phyloP scores from a whole-genome alignment of 192 early-diverging fungal species.

The Phlyctochytrium arcticum region DNA sequence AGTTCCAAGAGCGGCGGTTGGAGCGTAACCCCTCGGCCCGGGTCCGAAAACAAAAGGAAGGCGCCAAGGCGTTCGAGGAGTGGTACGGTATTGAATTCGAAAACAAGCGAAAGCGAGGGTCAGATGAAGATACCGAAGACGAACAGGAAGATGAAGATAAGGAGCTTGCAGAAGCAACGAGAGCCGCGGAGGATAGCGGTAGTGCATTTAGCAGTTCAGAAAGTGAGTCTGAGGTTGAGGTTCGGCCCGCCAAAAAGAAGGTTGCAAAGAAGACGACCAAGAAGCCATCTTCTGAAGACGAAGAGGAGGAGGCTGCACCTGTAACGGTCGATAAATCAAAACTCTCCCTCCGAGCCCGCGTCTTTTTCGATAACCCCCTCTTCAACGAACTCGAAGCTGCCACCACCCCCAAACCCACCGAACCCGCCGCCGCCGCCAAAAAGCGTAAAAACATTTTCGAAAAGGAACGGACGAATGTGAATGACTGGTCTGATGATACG shows the following conservation, averaged over 20 bases:
- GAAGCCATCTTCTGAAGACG: slow-evolving; percentile 53
- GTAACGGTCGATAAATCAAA: slow-evolving; percentile 31
- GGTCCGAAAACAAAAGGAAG: slow-evolving; percentile 65
- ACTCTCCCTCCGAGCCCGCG: slow-evolving; percentile 77
- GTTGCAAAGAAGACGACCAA: slow-evolving; percentile 45
- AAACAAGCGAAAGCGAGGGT: slow-evolving; percentile 28
- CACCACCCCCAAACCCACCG: slow-evolving; percentile 5
- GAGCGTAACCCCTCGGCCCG: slow-evolving; percentile 72
- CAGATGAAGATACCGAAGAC: slow-evolving; percentile 21
- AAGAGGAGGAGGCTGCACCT: slow-evolving; percentile 43
- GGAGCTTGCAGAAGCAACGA: slow-evolving; percentile 49
- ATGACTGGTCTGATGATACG: slow-evolving; percentile 36
- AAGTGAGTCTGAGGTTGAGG: no score
- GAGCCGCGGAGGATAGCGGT: neutral
- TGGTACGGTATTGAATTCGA: slow-evolving; percentile 56
- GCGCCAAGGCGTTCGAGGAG: slow-evolving; percentile 52
- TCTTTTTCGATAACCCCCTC: slow-evolving; percentile 94
- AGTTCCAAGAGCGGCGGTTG: slow-evolving; percentile 66
- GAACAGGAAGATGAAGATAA: slow-evolving; percentile 43
- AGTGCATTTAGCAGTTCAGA: no score
- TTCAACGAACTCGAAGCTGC: slow-evolving; percentile 59
- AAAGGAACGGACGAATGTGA: slow-evolving; percentile 26
- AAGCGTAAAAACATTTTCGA: slow-evolving; percentile 23
- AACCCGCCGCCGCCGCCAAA: neutral
- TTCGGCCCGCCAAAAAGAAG: slow-evolving; percentile 20